phyloP scores from a whole-genome alignment of 345 rosid species.

The Sisymbrium altissimum region DNA sequence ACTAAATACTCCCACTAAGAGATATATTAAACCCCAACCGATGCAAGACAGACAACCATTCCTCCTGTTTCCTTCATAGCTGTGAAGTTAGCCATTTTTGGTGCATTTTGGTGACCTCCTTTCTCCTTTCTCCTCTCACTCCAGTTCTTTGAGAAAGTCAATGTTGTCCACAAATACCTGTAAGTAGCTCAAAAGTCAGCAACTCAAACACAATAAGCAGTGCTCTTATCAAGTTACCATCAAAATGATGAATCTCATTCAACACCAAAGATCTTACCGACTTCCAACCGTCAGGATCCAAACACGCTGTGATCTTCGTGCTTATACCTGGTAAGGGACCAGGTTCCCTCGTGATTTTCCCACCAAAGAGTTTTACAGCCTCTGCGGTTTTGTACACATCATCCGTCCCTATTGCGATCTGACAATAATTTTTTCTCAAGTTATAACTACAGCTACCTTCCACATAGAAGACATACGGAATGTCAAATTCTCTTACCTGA shows the following conservation, averaged over 20 bases:
- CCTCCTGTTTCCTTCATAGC: background rate
- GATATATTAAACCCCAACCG: conserved; percentile 1
- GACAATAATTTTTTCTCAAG: background rate
- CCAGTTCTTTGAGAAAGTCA: conserved; percentile 85
- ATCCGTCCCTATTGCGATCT: conserved; percentile 97
- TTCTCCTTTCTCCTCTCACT: conserved; percentile 42
- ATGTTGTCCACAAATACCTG: conserved; percentile 95
- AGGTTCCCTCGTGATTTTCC: conserved; percentile 87
- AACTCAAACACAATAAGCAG: background rate
- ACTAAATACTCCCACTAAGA: background rate
- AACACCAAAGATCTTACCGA: conserved; percentile 50
- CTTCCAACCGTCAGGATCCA: conserved; percentile 99
- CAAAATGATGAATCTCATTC: background rate
- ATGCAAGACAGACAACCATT: conserved; percentile 9
- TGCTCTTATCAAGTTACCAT: conserved; percentile 11
- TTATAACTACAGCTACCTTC: background rate
- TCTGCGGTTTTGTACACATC: conserved; percentile 95
- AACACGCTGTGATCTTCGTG: conserved; percentile 94
- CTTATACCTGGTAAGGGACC: conserved; percentile 96
- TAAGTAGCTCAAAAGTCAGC: background rate
- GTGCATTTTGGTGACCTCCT: background rate
- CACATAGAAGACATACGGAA: background rate
- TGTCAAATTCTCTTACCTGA: conserved; percentile 45
- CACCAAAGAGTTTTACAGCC: conserved; percentile 76
- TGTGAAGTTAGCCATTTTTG: conserved; percentile 8